Conservation (phyloP, 2,329 filamentous ascomycete genomes). For the Septoria petroselini region DNA sequence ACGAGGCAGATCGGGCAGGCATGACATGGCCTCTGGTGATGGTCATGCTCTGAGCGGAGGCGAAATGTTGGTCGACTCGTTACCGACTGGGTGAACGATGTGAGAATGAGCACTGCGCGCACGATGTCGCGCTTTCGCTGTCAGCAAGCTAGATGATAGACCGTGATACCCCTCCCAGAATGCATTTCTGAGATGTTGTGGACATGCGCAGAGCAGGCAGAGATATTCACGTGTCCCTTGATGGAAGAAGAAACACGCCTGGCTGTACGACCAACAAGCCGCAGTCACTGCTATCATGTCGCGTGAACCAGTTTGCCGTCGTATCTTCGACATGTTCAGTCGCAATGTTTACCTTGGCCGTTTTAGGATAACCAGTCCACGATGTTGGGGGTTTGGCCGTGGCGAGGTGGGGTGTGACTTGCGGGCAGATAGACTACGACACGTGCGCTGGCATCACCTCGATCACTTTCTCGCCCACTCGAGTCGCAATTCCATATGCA, state of each 20-base stretch:
- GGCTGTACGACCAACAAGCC: too few species aligned
- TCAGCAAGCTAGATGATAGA: conserved; percentile 16
- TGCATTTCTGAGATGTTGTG: too few species aligned
- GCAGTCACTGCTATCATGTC: background rate
- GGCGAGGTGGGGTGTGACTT: background rate
- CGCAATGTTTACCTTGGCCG: conserved; percentile 2
- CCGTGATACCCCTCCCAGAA: conserved; percentile 16
- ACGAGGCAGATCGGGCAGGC: conserved; percentile 9
- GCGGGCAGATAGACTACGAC: background rate
- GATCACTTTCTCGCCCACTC: background rate
- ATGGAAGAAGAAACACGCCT: too few species aligned
- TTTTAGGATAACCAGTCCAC: conserved; percentile 9
- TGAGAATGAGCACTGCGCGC: conserved; percentile 34
- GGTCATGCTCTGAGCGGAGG: conserved; percentile 21
- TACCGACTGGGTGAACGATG: conserved; percentile 27
- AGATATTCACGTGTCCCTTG: background rate
- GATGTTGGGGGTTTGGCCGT: background rate
- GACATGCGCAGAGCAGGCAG: background rate
- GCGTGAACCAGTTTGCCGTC: background rate
- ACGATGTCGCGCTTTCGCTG: conserved; percentile 22
- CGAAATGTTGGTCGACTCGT: conserved; percentile 35
- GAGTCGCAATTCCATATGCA: background rate
- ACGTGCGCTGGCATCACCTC: background rate
- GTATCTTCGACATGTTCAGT: background rate
- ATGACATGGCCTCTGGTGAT: conserved; percentile 8